phyloP scores from a whole-genome alignment of 2,329 filamentous ascomycete genomes.

The Alternaria sp. region DNA sequence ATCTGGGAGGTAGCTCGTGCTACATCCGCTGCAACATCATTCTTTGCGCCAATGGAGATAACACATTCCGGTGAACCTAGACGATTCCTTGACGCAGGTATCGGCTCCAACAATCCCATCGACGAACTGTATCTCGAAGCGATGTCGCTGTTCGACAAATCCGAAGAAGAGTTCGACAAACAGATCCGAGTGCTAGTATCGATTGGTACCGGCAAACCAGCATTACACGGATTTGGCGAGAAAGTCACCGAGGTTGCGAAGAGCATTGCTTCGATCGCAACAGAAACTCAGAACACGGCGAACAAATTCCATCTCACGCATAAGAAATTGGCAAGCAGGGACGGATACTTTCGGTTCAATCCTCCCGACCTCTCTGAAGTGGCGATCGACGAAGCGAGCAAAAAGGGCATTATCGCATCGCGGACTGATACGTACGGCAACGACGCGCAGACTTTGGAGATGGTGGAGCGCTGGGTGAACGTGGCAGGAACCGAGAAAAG shows the following conservation, averaged over 20 bases:
- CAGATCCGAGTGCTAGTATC: constrained; percentile 10
- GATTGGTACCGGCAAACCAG: constrained; percentile 11
- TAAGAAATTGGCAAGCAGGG: neutral
- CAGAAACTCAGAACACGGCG: constrained; percentile 13
- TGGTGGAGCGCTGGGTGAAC: neutral
- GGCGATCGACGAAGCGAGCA: constrained; percentile 7
- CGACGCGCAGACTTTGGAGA: neutral
- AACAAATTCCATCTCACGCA: constrained; percentile 4
- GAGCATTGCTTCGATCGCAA: constrained; percentile 10
- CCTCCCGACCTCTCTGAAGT: constrained; percentile 6
- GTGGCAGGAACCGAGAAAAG: constrained; percentile 8
- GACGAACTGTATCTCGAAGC: constrained; percentile 46
- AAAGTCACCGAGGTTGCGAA: constrained; percentile 7
- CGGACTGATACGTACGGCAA: constrained; percentile 2
- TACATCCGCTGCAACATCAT: constrained; percentile 16
- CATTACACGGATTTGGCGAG: constrained; percentile 1
- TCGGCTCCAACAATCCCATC: constrained; percentile 54
- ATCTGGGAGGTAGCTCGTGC: constrained; percentile 13
- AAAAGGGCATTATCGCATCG: constrained; percentile 2
- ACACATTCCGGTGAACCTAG: constrained; percentile 35
- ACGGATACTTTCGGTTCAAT: constrained; percentile 10
- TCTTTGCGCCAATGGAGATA: constrained; percentile 41
- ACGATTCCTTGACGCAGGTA: constrained; percentile 51
- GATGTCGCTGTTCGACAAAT: neutral
- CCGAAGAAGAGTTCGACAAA: constrained; percentile 1